Base-by-base conservation (phyloP, 257 asterid species). In the Ophiorrhiza pumila region DNA sequence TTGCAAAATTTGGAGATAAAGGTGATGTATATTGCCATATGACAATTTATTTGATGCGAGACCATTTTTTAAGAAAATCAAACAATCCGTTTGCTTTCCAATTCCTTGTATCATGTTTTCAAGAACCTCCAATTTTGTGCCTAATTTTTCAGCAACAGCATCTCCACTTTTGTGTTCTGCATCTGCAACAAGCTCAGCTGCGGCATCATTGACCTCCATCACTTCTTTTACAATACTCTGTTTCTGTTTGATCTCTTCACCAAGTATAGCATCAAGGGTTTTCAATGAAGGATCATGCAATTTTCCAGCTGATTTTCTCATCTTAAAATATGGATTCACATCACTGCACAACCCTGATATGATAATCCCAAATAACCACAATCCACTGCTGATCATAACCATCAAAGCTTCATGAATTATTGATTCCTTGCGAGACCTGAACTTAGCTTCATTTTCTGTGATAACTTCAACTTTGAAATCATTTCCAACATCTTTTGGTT, bases 311-410 rank as follows among this genome's bases (percentile, higher is more conserved):
- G 68, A 62, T 46, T 76, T 77, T 65, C 90, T 82, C 22, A 81
- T 47, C 65, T 77, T 81, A 81, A 73, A 9, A 63, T 84, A 90
- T 2, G 81, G 68, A 64, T 78, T 68, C 20, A 53, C 80, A 57
- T 76, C 87, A 25, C 89, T 29, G 78, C 85, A 74, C 74, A 87
- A 60, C 13, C 86, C 82, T 34, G 95, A 80, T 12, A 79, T 57
- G 37, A 85, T 76, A 0, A 85, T 47, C 6, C 93, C 95, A 11
- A 85, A 79, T 14, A 88, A 79, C 87, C 85, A 63, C 13, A 77
- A 55, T 2, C 80, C 85, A 55, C 82, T 62, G 70, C 61, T 80
- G 80, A 46, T 81, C 69, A 76, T 71, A 9, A 83, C 65, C 65
- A 23, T 32, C 41, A 85, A n/a, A 4, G 86, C 95, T 57, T 73